Evolutionary conservation across 345 rosid genomes (phyloP).

Genomic region (Microthlaspi erraticum): DNA sequence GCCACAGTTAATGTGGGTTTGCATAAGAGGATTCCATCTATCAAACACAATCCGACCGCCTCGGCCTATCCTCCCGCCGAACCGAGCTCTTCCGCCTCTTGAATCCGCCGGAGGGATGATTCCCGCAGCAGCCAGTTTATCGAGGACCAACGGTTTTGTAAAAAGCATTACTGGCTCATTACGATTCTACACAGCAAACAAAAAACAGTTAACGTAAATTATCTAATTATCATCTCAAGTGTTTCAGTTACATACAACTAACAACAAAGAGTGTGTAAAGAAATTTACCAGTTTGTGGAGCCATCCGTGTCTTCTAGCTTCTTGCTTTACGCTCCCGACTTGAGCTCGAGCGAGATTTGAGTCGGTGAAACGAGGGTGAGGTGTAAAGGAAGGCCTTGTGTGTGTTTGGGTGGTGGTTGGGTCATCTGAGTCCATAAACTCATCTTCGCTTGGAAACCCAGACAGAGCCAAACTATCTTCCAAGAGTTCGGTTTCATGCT

Average conservation of each 20-base stretch:
- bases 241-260: background rate
- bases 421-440: slow-evolving; percentile 84
- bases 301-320: slow-evolving; percentile 76
- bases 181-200: slow-evolving; percentile 59
- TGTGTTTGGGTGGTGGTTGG: slow-evolving; percentile 57
- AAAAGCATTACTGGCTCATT: slow-evolving; percentile 84
- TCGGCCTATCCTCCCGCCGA: slow-evolving; percentile 87
- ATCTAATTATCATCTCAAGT: background rate
- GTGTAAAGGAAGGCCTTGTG: slow-evolving; percentile 49
- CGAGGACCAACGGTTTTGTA: slow-evolving; percentile 82
- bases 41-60: slow-evolving; percentile 91
- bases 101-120: slow-evolving; percentile 64
- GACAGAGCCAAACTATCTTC: slow-evolving; percentile 73
- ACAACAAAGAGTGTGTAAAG: slow-evolving; percentile 10
- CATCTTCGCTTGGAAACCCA: slow-evolving; percentile 83
- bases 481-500: slow-evolving; percentile 85
- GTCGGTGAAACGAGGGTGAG: slow-evolving; percentile 51
- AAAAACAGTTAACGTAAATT: background rate
- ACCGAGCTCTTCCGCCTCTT: slow-evolving; percentile 47
- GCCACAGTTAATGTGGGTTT: slow-evolving; percentile 64
- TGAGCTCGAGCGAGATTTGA: slow-evolving; percentile 54
- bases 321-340: slow-evolving; percentile 60
- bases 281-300: slow-evolving; percentile 71
- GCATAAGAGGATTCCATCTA: slow-evolving; percentile 89
- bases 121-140: slow-evolving; percentile 78